Evolutionary conservation across 2,329 filamentous ascomycete species (phyloP), one percentile per base, ranked within the genome.

Genomic region (Colletotrichum orchidophilum): DNA sequence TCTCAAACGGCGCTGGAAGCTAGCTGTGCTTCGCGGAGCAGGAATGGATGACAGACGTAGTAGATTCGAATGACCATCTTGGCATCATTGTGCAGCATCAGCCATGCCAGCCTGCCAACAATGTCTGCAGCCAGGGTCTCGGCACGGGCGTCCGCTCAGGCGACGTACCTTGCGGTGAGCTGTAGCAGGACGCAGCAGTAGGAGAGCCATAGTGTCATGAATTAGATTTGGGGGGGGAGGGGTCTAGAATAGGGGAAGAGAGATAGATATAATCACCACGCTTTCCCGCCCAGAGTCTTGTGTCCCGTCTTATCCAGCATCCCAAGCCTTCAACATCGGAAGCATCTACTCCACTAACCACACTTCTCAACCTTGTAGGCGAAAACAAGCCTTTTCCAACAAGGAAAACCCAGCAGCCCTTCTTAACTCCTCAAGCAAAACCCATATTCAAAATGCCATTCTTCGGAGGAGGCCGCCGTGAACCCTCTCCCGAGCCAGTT

Each of bases 401-500:
- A 58, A 65, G 50, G 21, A 18, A 46, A 26, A 12, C 53, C 53
- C 26, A 33, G 62, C 24, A 46, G n/a, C 39, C 6, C n/a, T 42
- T 39, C 12, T 18, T 24, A 8, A 31, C 52, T 33, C 8, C 31
- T 46, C 49, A 9, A 59, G 18, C 42, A n/a, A 2, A 46, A 35
- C 59, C 54, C 26, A 42, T 6, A 33, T 61, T 35, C 53, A 72
- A 63, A 35, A 77, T 77, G 75, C 74, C 75, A 33, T 75, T 76
- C 69, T 76, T 76, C 61, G 71, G 74, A 58, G 76, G 76, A 60
- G 75, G 75, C 35, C 77, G 75, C 42, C 76, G 75, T 21, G 75
- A 80, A 26, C 77, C 77, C 18, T 73, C 76, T 0, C 78, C 77
- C 8, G 80, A 82, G 71, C 81, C 79, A 7, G 77, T 78, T 61